Conservation (phyloP, 768 basidiomycete genomes). For the Tricholoma flavovirens region DNA sequence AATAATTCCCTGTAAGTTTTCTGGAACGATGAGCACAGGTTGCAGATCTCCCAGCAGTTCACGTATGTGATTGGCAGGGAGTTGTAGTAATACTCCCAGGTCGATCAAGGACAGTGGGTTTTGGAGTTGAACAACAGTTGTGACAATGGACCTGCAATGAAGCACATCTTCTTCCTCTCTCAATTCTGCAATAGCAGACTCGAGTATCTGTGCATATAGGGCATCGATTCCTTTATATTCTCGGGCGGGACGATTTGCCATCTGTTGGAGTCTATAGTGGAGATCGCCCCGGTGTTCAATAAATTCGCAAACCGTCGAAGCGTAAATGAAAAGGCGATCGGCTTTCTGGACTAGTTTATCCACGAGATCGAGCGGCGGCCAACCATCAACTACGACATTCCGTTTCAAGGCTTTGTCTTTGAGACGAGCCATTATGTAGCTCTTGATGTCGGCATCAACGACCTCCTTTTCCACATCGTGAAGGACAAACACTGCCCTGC, state of each 20-base stretch:
- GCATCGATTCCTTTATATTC: constrained; percentile 13
- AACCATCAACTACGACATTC: constrained; percentile 1
- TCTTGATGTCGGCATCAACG: constrained; percentile 18
- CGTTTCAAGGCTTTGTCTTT: constrained; percentile 4
- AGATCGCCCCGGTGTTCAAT: constrained; percentile 13
- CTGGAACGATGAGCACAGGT: constrained; percentile 10
- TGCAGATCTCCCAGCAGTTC: constrained; percentile 11
- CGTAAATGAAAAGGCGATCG: constrained; percentile 16
- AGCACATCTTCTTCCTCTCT: constrained; percentile 5
- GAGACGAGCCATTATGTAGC: constrained; percentile 4
- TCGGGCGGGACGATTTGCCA: constrained; percentile 6
- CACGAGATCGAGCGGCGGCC: constrained; percentile 13
- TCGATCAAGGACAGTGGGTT: constrained; percentile 10
- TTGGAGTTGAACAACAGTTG: constrained; percentile 11
- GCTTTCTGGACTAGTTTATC: constrained; percentile 9
- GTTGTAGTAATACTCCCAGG: constrained; percentile 7
- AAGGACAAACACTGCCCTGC: constrained; percentile 13
- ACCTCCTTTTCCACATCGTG: constrained; percentile 18
- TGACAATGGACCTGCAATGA: constrained; percentile 9
- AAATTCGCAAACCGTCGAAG: constrained; percentile 15
- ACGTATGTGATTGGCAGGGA: constrained; percentile 12
- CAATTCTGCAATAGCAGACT: constrained; percentile 8
- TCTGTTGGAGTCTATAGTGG: constrained; percentile 8
- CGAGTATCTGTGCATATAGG: constrained; percentile 8
- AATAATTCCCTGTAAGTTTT: constrained; percentile 5